Evolutionary conservation across 176 grass and related monocot genomes (phyloP), one percentile per base, ranked within the genome.

Genomic region (Musa schizocarpa): DNA sequence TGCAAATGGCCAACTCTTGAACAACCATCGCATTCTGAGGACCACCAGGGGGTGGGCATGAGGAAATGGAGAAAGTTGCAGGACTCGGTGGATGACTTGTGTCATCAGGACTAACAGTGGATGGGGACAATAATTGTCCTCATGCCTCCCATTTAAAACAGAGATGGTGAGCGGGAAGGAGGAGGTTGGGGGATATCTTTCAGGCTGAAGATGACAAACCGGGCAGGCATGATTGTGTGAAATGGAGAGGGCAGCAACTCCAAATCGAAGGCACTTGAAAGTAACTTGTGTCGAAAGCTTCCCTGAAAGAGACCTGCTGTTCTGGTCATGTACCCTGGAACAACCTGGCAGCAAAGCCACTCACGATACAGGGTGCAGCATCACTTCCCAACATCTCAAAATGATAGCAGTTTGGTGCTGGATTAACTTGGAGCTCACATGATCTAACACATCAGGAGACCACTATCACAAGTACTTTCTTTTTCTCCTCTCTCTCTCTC

Each of bases 141-240:
- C 63, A 65, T 65, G 63, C 63, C 22, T 65, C 10, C 9, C 63
- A 65, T 65, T 65, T 65, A 65, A 13, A 9, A 27, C 63, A 65
- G 63, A 26, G 54, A 57, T 17, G 34, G 54, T 57, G 54, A 57
- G 54, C 54, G 6, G 17, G 34, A 43, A 17, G 54, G 54, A 57
- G 54, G 54, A 5, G 63, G 63, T 65, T 21, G 63, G 23, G 27
- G 63, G 22, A 63, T 26, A 24, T 65, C 63, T 65, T 65, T 65
- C 63, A 65, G 63, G 24, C 63, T 21, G 12, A 65, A 11, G 3
- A 10, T 65, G 21, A 65, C 63, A 65, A 65, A 65, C 12, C 20
- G 23, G 62, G 62, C 62, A 64, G 62, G 62, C 62, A 64, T 65
- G 63, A 65, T 65, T 65, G 63, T 21, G 63, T 65, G 63, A 9